phyloP scores from a whole-genome alignment of 2,329 filamentous ascomycete genomes.

The Annulohypoxylon truncatum region DNA sequence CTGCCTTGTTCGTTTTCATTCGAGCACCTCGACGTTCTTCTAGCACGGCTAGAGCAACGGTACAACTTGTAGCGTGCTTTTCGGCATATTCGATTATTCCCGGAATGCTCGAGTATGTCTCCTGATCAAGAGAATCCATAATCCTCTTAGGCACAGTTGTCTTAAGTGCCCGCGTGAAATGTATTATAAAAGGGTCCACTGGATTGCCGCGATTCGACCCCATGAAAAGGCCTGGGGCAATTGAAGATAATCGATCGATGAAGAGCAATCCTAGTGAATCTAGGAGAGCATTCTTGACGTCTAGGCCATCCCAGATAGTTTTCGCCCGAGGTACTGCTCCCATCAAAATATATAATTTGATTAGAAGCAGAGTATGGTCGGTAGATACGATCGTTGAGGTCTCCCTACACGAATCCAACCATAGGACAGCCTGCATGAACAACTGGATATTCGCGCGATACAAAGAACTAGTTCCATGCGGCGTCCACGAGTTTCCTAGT shows the following conservation, averaged over 20 bases:
- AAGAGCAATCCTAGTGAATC: constrained; percentile 66
- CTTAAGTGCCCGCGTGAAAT: constrained; percentile 59
- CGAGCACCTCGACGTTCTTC: constrained; percentile 63
- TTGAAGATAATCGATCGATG: constrained; percentile 65
- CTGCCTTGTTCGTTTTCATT: constrained; percentile 55
- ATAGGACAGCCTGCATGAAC: constrained; percentile 61
- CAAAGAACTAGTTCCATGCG: constrained; percentile 34
- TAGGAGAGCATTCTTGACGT: constrained; percentile 68
- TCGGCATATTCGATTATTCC: constrained; percentile 60
- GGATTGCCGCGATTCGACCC: constrained; percentile 39
- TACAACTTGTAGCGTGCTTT: constrained; percentile 61
- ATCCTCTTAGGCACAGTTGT: constrained; percentile 55
- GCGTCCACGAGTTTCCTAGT: constrained; percentile 8
- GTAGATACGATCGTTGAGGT: constrained; percentile 57
- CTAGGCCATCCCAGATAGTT: constrained; percentile 62
- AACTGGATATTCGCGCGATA: constrained; percentile 43
- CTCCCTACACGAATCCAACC: constrained; percentile 63
- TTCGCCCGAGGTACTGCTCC: constrained; percentile 62
- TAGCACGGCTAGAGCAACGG: constrained; percentile 62
- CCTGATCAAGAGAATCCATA: constrained; percentile 61
- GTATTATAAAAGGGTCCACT: constrained; percentile 57
- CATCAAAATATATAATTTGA: constrained; percentile 63
- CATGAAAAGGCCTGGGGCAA: constrained; percentile 59
- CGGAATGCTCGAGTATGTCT: constrained; percentile 64
- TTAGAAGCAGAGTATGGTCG: constrained; percentile 61